These are phyloP conservation scores for Lentinula aciculospora DNA, from an alignment of 768 basidiomycete species.

Conservation along the genomic window DNA sequence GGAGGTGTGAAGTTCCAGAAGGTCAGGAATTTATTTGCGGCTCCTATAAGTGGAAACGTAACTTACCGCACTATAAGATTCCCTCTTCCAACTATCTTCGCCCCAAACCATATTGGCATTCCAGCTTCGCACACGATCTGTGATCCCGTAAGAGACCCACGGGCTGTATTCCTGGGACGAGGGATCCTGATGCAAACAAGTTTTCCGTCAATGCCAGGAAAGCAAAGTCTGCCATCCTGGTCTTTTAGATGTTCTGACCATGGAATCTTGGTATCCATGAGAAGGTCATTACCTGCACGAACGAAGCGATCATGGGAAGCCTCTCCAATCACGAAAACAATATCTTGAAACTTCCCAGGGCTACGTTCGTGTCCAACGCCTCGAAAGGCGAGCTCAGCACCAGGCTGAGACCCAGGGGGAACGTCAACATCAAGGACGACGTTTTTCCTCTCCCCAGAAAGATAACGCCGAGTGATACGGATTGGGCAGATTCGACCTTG, in stretches of 20 bases:
- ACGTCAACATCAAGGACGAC: slow-evolving; percentile 57
- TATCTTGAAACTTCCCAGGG: slow-evolving; percentile 53
- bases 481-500: slow-evolving; percentile 51
- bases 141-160: slow-evolving; percentile 33
- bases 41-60: not conserved
- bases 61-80: slow-evolving; percentile 61
- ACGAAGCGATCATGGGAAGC: slow-evolving; percentile 51
- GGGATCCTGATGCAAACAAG: slow-evolving; percentile 46
- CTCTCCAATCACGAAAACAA: slow-evolving; percentile 63
- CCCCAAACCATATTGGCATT: slow-evolving; percentile 60
- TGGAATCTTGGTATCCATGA: slow-evolving; percentile 48
- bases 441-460: slow-evolving; percentile 42
- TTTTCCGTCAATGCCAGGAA: slow-evolving; percentile 56
- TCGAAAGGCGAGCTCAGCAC: slow-evolving; percentile 55
- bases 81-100: slow-evolving; percentile 49
- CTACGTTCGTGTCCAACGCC: slow-evolving; percentile 63
- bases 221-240: slow-evolving; percentile 41
- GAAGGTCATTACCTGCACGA: slow-evolving; percentile 51
- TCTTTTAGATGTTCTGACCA: slow-evolving; percentile 46
- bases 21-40: not conserved
- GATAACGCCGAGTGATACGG: slow-evolving; percentile 50
- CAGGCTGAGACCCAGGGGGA: slow-evolving; percentile 54
- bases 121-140: slow-evolving; percentile 52
- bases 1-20: not conserved
- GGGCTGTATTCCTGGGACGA: slow-evolving; percentile 41